These are phyloP conservation scores for Immersiporthe knoxdaviesiana DNA, from an alignment of 2,329 filamentous ascomycete species.

Conservation along the genomic window DNA sequence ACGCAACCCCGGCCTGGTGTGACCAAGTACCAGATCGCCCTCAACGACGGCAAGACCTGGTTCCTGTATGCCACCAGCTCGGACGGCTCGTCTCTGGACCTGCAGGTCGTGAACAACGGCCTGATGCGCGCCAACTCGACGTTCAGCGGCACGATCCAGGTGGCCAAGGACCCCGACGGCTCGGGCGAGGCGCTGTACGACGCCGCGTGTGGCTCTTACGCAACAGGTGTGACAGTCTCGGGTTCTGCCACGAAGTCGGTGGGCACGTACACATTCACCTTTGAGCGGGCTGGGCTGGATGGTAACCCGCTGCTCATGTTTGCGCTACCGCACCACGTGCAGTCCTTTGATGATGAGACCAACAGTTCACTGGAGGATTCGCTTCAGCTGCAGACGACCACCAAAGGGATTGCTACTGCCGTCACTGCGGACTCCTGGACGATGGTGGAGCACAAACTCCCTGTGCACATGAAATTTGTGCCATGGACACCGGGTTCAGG, in stretches of 20 bases:
- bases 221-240: slow-evolving; percentile 64
- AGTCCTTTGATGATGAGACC: slow-evolving; percentile 68
- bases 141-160: slow-evolving; percentile 80
- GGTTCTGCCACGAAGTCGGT: slow-evolving; percentile 61
- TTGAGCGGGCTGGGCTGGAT: slow-evolving; percentile 69
- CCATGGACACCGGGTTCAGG: slow-evolving; percentile 70
- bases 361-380: slow-evolving; percentile 53
- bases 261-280: slow-evolving; percentile 76
- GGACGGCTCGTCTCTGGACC: slow-evolving; percentile 63
- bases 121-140: slow-evolving; percentile 65
- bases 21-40: slow-evolving; percentile 73
- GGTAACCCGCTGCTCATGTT: slow-evolving; percentile 75
- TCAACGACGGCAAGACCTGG: slow-evolving; percentile 78
- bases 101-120: slow-evolving; percentile 69
- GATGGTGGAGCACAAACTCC: slow-evolving; percentile 74
- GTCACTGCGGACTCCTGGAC: slow-evolving; percentile 76
- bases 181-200: slow-evolving; percentile 73
- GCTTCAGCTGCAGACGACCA: slow-evolving; percentile 75
- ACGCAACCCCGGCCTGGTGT: slow-evolving; percentile 65
- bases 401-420: slow-evolving; percentile 79
- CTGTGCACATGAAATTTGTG: slow-evolving; percentile 73
- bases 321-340: slow-evolving; percentile 82
- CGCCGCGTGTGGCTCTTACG: slow-evolving; percentile 73
- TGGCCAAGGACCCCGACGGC: slow-evolving; percentile 73
- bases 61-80: slow-evolving; percentile 73